Conservation (phyloP, 768 basidiomycete species). For the Leucogyrophana mollusca region DNA sequence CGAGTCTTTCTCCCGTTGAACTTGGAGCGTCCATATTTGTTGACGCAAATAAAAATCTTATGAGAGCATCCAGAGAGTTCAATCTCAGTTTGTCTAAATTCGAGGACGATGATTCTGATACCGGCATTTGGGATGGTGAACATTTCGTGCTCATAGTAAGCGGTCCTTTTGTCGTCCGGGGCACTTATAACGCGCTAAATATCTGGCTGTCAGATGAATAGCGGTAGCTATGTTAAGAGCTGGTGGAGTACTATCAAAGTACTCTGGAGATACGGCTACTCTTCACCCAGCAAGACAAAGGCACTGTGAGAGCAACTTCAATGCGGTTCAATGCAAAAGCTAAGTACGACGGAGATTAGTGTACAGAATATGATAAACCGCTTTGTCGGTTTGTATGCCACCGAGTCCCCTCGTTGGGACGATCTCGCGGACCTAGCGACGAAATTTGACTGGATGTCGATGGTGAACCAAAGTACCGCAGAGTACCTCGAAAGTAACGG, state of each 20-base stretch:
- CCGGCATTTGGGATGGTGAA: constrained; percentile 85
- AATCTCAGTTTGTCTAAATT: constrained; percentile 56
- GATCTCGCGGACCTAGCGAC: constrained; percentile 58
- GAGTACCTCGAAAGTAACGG: constrained; percentile 57
- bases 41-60: constrained; percentile 63
- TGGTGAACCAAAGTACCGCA: constrained; percentile 49
- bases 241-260: constrained; percentile 79
- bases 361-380: constrained; percentile 53
- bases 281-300: constrained; percentile 56
- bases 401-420: constrained; percentile 57
- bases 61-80: constrained; percentile 79
- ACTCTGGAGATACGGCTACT: constrained; percentile 74
- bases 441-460: constrained; percentile 46
- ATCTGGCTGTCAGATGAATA: constrained; percentile 36
- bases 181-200: constrained; percentile 1
- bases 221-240: constrained; percentile 30
- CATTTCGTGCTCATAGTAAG: constrained; percentile 64
- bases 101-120: constrained; percentile 45
- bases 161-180: constrained; percentile 2
- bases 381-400: constrained; percentile 56
- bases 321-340: background rate
- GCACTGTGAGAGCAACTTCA: constrained; percentile 44
- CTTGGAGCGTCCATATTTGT: constrained; percentile 91
- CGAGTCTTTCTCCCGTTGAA: constrained; percentile 63
- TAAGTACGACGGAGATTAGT: constrained; percentile 31